phyloP scores from a whole-genome alignment of 2,329 filamentous ascomycete genomes.

The Claviceps sp. region DNA sequence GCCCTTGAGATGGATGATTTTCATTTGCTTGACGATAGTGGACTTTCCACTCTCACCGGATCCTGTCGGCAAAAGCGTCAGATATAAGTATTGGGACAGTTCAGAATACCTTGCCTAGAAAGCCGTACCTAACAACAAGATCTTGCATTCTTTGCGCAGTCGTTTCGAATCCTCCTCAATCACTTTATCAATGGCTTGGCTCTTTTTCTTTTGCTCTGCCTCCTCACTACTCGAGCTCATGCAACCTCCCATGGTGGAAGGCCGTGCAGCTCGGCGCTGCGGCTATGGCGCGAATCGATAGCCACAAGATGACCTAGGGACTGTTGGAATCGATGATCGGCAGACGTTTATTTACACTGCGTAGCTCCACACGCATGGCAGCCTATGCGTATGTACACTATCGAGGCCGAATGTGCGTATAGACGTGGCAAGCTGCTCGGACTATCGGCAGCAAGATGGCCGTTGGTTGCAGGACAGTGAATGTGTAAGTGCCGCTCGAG shows the following conservation, averaged over 20 bases:
- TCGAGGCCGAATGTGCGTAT: background rate
- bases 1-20: conserved; percentile 97
- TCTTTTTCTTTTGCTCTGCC: conserved; percentile 87
- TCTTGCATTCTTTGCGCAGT: conserved; percentile 96
- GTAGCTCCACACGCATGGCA: conserved; percentile 2
- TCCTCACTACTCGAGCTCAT: conserved; percentile 82
- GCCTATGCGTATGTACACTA: background rate
- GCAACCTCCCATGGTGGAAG: conserved; percentile 70
- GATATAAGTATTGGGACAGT: conserved; percentile 1
- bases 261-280: conserved; percentile 6
- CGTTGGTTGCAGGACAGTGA: background rate
- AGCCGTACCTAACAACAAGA: conserved; percentile 69
- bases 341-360: background rate
- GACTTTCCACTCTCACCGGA: conserved; percentile 98
- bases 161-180: conserved; percentile 90
- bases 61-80: conserved; percentile 39
- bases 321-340: background rate
- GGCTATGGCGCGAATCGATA: background rate
- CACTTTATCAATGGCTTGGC: conserved; percentile 85
- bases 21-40: conserved; percentile 99
- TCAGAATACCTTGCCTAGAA: background rate
- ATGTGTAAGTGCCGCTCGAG: background rate
- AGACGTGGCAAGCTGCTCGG: background rate
- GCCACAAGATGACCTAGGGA: background rate
- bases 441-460: background rate